phyloP scores from a whole-genome alignment of 164 flowering plant genomes.

The Hamamelis virginiana region DNA sequence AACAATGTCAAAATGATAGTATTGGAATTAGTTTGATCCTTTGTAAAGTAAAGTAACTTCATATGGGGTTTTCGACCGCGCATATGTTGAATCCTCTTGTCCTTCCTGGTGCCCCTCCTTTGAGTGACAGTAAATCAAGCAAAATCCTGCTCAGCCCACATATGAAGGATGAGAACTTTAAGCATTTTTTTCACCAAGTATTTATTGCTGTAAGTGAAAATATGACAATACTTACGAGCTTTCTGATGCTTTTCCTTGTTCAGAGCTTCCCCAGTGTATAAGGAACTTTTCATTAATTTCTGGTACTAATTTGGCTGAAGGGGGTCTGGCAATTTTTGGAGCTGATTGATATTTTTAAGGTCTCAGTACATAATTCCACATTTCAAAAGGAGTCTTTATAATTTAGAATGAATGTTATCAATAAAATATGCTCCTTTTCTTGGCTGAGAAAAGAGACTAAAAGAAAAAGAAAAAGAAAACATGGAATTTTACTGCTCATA shows the following conservation, averaged over 20 bases:
- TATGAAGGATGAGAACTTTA: background rate
- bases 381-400: too few species aligned
- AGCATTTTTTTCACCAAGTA: background rate
- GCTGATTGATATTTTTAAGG: conserved; percentile 26
- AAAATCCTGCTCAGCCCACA: conserved; percentile 46
- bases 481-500: too few species aligned
- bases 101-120: conserved; percentile 93
- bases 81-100: conserved; percentile 71
- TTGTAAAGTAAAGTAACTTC: conserved; percentile 30
- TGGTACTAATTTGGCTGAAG: conserved; percentile 35
- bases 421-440: too few species aligned
- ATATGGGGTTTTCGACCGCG: conserved; percentile 32
- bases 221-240: conserved; percentile 36
- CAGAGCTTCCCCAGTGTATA: conserved; percentile 31
- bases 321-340: conserved; percentile 27
- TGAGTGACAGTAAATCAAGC: conserved; percentile 66
- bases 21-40: conserved; percentile 18
- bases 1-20: too few species aligned
- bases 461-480: too few species aligned
- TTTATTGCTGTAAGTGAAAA: background rate
- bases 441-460: too few species aligned
- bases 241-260: conserved; percentile 33
- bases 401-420: too few species aligned
- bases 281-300: conserved; percentile 44
- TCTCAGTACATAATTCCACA: too few species aligned